Evolutionary conservation across 2,329 filamentous ascomycete species (phyloP), one percentile per base, ranked within the genome.

Genomic region (Lecanicillium sp.): DNA sequence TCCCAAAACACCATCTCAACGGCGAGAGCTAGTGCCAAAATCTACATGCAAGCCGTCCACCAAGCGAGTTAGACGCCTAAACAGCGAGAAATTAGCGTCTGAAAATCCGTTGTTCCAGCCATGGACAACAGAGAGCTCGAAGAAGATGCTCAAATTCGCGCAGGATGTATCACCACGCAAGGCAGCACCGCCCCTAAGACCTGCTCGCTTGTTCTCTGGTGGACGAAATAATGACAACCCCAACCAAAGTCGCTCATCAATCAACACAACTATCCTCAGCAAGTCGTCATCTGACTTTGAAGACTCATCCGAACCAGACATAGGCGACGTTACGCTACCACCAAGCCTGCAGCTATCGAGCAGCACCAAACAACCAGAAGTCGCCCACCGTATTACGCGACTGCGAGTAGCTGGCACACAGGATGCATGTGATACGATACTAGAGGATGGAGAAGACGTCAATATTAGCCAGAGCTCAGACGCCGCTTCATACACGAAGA

Each of bases 91-190:
- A 4, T 48, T 50, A 31, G n/a, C 43, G 6, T 33, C 42, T 4
- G 33, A 39, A 20, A 61, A 60, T 32, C 55, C 52, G 5, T 48
- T 62, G 6, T 53, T 62, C 12, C 53, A 56, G 34, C 53, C 45
- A 41, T 60, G 57, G 54, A 54, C 47, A 34, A 46, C 47, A 1
- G 47, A 51, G 15, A 41, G 39, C 19, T 29, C 39, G 45, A 53
- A 34, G 37, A 44, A 18, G 40, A 43, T 35, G 42, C 20, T 35
- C 20, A 43, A 36, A 20, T 43, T 39, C 17, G 33, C 40, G 9
- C 32, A 32, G 20, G 37, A 35, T 16, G 32, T 38, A 15, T 42
- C 40, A 2, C 40, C 40, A 9, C 31, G 33, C 13, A 42, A 42
- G 35, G 29, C 19, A 9, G 34, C 22, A 25, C 6, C 22, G 22